Evolutionary conservation across 257 asterid species (phyloP), one percentile per base, ranked within the genome.

Genomic region (Knoxia roxburghii): DNA sequence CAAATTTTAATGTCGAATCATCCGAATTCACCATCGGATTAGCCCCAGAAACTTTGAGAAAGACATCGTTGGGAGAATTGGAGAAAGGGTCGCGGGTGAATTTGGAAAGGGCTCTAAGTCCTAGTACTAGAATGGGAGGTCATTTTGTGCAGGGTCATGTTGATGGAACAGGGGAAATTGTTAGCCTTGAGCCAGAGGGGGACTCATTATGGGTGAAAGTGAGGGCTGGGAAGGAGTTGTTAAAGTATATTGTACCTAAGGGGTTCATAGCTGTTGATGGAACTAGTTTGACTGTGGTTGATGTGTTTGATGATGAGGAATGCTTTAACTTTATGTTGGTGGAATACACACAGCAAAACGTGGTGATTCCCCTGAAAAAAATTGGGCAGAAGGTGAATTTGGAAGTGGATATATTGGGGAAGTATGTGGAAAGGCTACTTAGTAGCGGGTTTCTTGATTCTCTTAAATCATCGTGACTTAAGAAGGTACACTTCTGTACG

Each of bases 91-190:
- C 89, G 37, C n/a, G 59, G 68, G 95, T 89, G 4, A 91, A 91
- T 76, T 69, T 91, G 73, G 98, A 91, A 79, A 82, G 96, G 86
- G 98, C 96, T 1, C 21, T 89, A 77, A 81, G 74, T 55, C 96
- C 98, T 69, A 84, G 66, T 48, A 82, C 90, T 33, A 82, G 98
- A 71, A 89, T 91, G 98, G 96, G 98, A 39, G 98, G 98, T 10
- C 96, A 91, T 70, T 89, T 89, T 59, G 95, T 87, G 77, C 98
- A 91, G 85, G 98, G 96, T 5, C 98, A 91, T 62, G 95, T 89
- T 15, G 98, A 91, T 65, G 94, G 89, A 54, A 91, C 95, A 0
- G 98, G 96, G 7, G 80, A 78, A 61, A 91, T 91, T 12, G 86
- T 85, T 51, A 87, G 77, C 11, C 75, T 72, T 72, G 67, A 65